phyloP scores from a whole-genome alignment of 2,329 filamentous ascomycete species.

The Diaporthe capsici region DNA sequence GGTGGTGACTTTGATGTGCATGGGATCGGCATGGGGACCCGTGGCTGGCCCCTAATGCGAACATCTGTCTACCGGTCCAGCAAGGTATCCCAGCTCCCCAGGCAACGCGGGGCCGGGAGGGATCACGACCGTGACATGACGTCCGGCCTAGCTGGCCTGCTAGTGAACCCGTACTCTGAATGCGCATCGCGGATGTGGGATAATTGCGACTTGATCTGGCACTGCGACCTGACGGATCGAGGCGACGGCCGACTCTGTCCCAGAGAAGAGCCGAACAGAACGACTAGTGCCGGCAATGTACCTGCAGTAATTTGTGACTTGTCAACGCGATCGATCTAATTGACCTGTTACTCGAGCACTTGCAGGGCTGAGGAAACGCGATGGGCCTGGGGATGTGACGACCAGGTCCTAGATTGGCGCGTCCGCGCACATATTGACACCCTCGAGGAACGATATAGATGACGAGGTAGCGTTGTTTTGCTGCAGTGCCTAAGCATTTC shows the following conservation, averaged over 20 bases:
- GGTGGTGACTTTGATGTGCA: constrained; percentile 26
- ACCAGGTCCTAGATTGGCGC: neutral
- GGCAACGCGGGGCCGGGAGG: constrained; percentile 7
- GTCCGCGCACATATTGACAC: constrained; percentile 13
- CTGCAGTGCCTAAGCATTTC: neutral
- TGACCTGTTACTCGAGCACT: neutral
- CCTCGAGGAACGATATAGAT: constrained; percentile 22
- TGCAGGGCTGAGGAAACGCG: constrained; percentile 20
- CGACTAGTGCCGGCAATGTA: constrained; percentile 26
- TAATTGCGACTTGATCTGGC: neutral
- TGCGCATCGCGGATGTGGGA: neutral
- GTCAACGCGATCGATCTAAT: constrained; percentile 27
- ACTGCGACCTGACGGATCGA: neutral
- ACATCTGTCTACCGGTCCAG: constrained; percentile 8
- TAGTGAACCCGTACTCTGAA: constrained; percentile 7
- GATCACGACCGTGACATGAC: constrained; percentile 24
- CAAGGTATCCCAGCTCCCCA: constrained; percentile 6
- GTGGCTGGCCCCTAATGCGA: constrained; percentile 33
- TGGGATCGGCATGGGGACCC: constrained; percentile 25
- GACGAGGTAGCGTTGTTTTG: constrained; percentile 2
- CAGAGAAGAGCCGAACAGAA: neutral
- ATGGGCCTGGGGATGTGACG: neutral
- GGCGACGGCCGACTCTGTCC: neutral
- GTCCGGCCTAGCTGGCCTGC: neutral
- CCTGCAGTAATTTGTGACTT: constrained; percentile 31